phyloP scores from a whole-genome alignment of 495 filamentous ascomycete species.

The Daldinia grandis region DNA sequence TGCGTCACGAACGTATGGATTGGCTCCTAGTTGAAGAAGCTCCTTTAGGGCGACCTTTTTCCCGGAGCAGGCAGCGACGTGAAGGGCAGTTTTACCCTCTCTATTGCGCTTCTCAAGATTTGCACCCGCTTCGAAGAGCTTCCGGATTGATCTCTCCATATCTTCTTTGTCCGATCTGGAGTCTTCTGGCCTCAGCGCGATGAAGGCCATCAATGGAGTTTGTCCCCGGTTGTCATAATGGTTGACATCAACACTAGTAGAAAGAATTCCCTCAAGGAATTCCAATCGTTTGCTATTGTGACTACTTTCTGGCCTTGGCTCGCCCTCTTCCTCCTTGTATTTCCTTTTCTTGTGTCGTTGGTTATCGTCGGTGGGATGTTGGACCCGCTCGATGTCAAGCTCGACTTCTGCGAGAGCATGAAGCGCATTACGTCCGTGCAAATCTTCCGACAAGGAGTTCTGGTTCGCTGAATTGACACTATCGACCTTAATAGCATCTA shows the following conservation, averaged over 20 bases:
- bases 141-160: conserved; percentile 48
- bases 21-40: conserved; percentile 54
- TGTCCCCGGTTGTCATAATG: conserved; percentile 53
- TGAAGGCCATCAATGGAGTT: conserved; percentile 59
- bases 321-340: conserved; percentile 36
- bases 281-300: conserved; percentile 35
- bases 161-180: conserved; percentile 48
- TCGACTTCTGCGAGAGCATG: conserved; percentile 59
- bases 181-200: conserved; percentile 51
- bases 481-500: conserved; percentile 34
- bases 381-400: conserved; percentile 21
- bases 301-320: conserved; percentile 7
- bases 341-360: conserved; percentile 40
- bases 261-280: conserved; percentile 49
- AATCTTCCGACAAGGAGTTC: conserved; percentile 49
- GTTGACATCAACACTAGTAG: conserved; percentile 50
- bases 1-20: conserved; percentile 53
- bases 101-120: conserved; percentile 54
- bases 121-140: conserved; percentile 46
- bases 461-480: conserved; percentile 40
- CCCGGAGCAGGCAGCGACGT: conserved; percentile 55
- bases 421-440: conserved; percentile 57
- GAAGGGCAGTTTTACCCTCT: conserved; percentile 56
- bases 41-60: conserved; percentile 54
- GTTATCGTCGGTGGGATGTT: conserved; percentile 11